Base-by-base conservation (phyloP, 2,329 filamentous ascomycete genomes). In the Aspergillus sp. region DNA sequence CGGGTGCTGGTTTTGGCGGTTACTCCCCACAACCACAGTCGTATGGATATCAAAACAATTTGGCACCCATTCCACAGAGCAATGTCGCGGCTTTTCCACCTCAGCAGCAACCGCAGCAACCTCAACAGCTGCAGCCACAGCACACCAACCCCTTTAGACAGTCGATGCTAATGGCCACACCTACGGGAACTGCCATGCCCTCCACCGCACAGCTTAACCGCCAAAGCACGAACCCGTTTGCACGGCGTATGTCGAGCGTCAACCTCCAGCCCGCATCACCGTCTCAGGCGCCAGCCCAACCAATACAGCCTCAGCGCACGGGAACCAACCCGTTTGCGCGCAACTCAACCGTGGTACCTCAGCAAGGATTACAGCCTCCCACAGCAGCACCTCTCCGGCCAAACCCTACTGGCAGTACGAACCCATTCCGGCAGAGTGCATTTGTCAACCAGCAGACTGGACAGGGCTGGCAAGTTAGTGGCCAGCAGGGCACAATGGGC, bases 131-230 rank as follows among this genome's bases (percentile, higher is more conserved):
- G 44, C 65, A 66, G 50, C 63, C 60, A 17, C 80, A 83, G 59
- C 83, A 75, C 19, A 95, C 90, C 6, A 98, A 98, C 64, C 93
- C 93, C 0, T 98, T 98, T 80, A 81, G 93, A 38, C 86, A 90
- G 63, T 96, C 91, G 1, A 91, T 91, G 83, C 75, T 95, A 72
- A 42, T 63, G 43, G 58, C 51, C 62, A 72, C 60, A 52, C 69
- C 71, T 17, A 81, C 81, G 6, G 78, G 78, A 45, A 66, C 74
- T 50, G 63, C 73, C 52, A 66, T 73, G 25, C 63, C 74, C n/a
- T 64, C 73, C 53, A 62, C 70, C 49, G 62, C 75, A 41, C 59
- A 17, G 17, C 37, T 77, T 43, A 69, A 70, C 46, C 81, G 83
- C 27, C 84, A 88, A 61, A 84, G 85, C 25, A 95, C 88, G 3